Conservation (phyloP, 192 early-diverging fungal genomes). For the Podila verticillata region DNA sequence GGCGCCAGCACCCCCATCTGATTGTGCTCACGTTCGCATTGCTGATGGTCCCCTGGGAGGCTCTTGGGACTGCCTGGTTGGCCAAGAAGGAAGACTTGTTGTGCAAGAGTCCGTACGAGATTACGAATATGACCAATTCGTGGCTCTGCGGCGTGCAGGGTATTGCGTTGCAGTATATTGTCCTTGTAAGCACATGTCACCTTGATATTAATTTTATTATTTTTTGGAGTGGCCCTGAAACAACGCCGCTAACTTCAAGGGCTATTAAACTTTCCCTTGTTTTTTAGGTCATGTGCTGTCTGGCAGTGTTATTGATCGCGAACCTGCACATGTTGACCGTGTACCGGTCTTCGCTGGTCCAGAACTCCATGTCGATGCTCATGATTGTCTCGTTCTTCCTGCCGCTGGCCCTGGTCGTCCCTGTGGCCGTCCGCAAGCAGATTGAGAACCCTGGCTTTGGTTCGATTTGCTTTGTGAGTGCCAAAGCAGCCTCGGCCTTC, state of each 20-base stretch:
- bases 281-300: conserved; percentile 9
- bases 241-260: no score
- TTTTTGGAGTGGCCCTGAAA: no score
- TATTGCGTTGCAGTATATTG: background rate
- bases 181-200: no score
- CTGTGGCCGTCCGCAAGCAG: conserved; percentile 15
- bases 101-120: conserved; percentile 29
- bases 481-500: conserved; percentile 2
- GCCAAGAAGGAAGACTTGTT: conserved; percentile 18
- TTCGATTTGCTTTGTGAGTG: conserved; percentile 30
- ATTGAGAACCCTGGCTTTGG: conserved; percentile 37
- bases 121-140: conserved; percentile 27
- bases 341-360: conserved; percentile 8
- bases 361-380: conserved; percentile 11
- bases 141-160: conserved; percentile 44
- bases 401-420: conserved; percentile 21
- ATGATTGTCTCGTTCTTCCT: conserved; percentile 22
- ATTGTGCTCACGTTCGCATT: conserved; percentile 18
- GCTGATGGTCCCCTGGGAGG: conserved; percentile 22
- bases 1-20: conserved; percentile 28
- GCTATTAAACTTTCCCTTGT: background rate
- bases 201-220: no score
- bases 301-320: conserved; percentile 21
- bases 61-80: conserved; percentile 17
- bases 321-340: conserved; percentile 30